Base-by-base conservation (phyloP, 495 filamentous ascomycete species). In the Aspergillus ostianus region DNA sequence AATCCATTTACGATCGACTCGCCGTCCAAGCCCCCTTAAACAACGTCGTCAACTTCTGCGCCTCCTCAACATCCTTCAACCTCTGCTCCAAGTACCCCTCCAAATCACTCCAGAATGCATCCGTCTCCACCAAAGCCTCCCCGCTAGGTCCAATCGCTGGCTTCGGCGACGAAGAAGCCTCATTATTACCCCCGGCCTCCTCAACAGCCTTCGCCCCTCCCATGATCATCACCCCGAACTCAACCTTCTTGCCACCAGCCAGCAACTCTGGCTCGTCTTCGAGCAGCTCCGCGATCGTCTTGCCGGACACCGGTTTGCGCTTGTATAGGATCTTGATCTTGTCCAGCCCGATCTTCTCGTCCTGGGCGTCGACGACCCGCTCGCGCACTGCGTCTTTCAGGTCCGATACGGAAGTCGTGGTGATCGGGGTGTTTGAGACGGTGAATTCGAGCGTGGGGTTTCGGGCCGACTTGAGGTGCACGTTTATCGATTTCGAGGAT, bases 21-120 rank as follows among this genome's bases (percentile, higher is more conserved):
- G 74, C 72, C 62, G 74, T 73, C 88, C 89, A 93, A 41, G 89
- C 87, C 53, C 70, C 77, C 71, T 80, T 87, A 64, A 96, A 97
- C 45, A 86, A 69, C n/a, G 67, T 73, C 50, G 80, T 72, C 60
- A 90, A 73, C 69, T 85, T 84, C 63, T 80, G 84, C 8, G 87
- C 90, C 58, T 85, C 82, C 55, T 73, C 74, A 58, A 87, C 83
- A 72, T 95, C 89, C 72, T 86, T 84, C 54, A 97, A 62, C 72
- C 90, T 83, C 80, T 91, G 88, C 64, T 84, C 72, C 71, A 98
- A 71, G 68, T 87, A 98, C 15, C 83, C 90, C 68, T 84, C 86
- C 62, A 98, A 70, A 80, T 98, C 94, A 36, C 75, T 73, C 94
- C 94, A 98, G 73, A 98, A 98, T 60, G 82, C 85, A 32, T 89